Conservation (phyloP, 2,329 filamentous ascomycete species). For the Sclerotinia borealis region DNA sequence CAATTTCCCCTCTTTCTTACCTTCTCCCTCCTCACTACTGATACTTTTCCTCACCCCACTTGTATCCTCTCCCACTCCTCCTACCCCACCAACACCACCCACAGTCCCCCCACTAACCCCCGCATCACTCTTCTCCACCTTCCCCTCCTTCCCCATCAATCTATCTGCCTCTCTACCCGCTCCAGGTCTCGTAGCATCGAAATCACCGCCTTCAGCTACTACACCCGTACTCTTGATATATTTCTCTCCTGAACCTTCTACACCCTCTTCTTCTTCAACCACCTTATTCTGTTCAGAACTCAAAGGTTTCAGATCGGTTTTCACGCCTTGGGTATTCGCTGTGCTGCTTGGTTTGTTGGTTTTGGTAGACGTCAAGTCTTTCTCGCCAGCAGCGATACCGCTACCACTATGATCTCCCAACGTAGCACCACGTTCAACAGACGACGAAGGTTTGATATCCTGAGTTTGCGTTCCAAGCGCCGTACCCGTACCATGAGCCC, state of each 20-base stretch:
- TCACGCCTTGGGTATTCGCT: neutral
- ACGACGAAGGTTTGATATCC: neutral
- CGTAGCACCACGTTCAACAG: neutral
- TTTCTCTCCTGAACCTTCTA: slow-evolving; percentile 33
- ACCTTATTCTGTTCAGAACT: slow-evolving; percentile 14
- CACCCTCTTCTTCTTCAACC: slow-evolving; percentile 45
- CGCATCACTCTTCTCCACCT: slow-evolving; percentile 53
- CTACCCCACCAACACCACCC: slow-evolving; percentile 63
- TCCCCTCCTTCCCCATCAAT: slow-evolving; percentile 35
- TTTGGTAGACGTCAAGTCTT: no score
- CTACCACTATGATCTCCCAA: no score
- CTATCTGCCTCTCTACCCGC: slow-evolving; percentile 62
- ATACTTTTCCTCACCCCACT: slow-evolving; percentile 47
- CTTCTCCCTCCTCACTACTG: slow-evolving; percentile 17
- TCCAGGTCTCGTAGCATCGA: slow-evolving; percentile 57
- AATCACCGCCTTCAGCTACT: slow-evolving; percentile 59
- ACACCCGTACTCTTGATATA: slow-evolving; percentile 54
- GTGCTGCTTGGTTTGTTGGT: neutral
- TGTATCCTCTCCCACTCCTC: slow-evolving; percentile 51
- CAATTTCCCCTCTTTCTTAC: slow-evolving; percentile 37
- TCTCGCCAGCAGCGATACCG: slow-evolving; percentile 14
- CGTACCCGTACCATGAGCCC: neutral
- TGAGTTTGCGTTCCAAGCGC: no score
- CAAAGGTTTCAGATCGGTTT: neutral
- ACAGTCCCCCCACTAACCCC: slow-evolving; percentile 62